Percentiles rank a stretch among this genome's conserved stretches.
Evolutionary conservation across 2,329 filamentous ascomycete genomes (phyloP).

Genomic region (Pseudopyrenochaeta lycopersici): DNA sequence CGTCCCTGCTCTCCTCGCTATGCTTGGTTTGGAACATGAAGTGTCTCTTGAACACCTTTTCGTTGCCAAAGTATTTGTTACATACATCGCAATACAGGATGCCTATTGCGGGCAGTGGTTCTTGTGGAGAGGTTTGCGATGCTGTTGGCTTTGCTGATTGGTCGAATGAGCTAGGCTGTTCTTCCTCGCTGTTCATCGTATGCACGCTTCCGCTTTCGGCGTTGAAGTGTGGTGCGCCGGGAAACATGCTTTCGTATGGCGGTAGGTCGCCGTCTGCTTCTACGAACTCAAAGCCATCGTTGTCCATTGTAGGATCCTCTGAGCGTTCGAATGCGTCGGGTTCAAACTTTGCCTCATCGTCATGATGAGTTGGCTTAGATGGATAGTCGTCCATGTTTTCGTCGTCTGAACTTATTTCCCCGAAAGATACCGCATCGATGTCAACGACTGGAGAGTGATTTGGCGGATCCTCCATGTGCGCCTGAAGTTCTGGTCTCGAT

Average conservation of each 20-base stretch:
- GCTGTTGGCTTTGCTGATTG: neutral
- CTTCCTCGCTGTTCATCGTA: neutral
- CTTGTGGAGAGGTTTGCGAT: neutral
- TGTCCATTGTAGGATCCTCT: slow-evolving; percentile 3
- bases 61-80: slow-evolving; percentile 15
- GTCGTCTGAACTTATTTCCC: slow-evolving; percentile 10
- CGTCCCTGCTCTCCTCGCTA: slow-evolving; percentile 8
- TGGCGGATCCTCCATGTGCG: slow-evolving; percentile 12
- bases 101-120: slow-evolving; percentile 1
- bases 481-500: slow-evolving; percentile 8
- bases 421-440: slow-evolving; percentile 14
- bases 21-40: slow-evolving; percentile 13
- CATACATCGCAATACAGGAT: slow-evolving; percentile 15
- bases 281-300: slow-evolving; percentile 15
- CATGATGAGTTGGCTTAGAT: neutral
- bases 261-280: neutral
- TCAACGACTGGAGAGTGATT: slow-evolving; percentile 9
- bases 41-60: slow-evolving; percentile 16
- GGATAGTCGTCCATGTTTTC: slow-evolving; percentile 3
- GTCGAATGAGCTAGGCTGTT: slow-evolving; percentile 1
- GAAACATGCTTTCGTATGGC: neutral
- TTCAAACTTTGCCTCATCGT: neutral
- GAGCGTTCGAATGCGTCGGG: neutral
- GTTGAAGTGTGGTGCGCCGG: neutral
- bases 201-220: slow-evolving; percentile 6